A percentile compares a stretch with the other conserved stretches of the same genome.
Conservation (phyloP, 1,139 yeast genomes). For the Nakaseomyces delphensis region DNA sequence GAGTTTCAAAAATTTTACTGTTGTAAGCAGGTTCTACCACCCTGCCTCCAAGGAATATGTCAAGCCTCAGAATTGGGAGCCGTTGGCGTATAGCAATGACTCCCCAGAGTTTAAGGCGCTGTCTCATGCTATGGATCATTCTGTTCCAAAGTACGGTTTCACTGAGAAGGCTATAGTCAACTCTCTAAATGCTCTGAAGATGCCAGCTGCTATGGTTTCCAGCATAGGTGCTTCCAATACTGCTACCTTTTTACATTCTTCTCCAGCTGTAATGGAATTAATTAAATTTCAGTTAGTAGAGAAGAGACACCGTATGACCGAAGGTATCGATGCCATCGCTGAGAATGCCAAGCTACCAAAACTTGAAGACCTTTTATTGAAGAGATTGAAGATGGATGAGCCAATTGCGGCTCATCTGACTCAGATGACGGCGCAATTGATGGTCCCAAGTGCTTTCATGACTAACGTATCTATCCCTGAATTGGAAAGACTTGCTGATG, state of each 20-base stretch:
- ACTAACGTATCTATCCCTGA: conserved; percentile 41
- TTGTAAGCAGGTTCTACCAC: conserved; percentile 16
- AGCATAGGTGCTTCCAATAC: conserved; percentile 38
- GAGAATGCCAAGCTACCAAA: conserved; percentile 24
- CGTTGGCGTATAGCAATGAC: conserved; percentile 26
- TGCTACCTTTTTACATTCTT: conserved; percentile 25
- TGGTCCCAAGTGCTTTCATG: conserved; percentile 31
- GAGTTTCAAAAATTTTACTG: background rate
- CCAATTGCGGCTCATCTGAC: conserved; percentile 42
- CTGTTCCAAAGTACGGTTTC: conserved; percentile 68
- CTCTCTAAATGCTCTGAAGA: conserved; percentile 54
- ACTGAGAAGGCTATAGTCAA: conserved; percentile 48
- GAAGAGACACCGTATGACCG: conserved; percentile 41
- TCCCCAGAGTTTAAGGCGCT: conserved; percentile 37
- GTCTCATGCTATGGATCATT: conserved; percentile 38
- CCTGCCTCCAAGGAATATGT: conserved; percentile 22
- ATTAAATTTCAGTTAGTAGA: conserved; percentile 56
- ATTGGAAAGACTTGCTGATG: conserved; percentile 71
- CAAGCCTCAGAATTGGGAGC: conserved; percentile 16
- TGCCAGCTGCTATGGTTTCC: conserved; percentile 59
- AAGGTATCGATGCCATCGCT: conserved; percentile 18
- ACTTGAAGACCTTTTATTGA: conserved; percentile 43
- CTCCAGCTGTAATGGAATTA: conserved; percentile 51
- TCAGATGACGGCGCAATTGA: conserved; percentile 31
- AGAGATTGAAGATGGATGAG: conserved; percentile 55